Base-by-base conservation (phyloP, 306 rosid genomes). In the Acacia crassicarpa region DNA sequence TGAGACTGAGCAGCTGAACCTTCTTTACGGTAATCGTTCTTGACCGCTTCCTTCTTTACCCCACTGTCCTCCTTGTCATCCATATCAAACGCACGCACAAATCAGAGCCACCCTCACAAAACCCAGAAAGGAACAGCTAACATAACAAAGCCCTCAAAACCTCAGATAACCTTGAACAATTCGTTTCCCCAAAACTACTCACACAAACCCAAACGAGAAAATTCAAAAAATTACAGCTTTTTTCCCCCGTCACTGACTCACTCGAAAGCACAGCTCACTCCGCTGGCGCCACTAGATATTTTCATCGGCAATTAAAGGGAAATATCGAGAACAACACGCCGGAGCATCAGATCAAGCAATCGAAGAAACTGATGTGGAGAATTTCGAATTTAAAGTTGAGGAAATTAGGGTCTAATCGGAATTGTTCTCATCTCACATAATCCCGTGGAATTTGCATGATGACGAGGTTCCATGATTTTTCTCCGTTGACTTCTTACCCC, bases 271-370 rank as follows among this genome's bases (percentile, higher is more conserved):
- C 25, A 40, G 67, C 12, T 78, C 44, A 35, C 84, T 72, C 77
- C 66, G 46, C 82, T 38, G 80, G 76, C 74, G 58, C 56, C 77
- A 66, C 63, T 58, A 74, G 80, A 75, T 81, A 90, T 86, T 84
- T 65, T 79, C 86, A 67, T 74, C 83, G 80, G 79, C 80, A 90
- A 84, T 89, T 78, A 81, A 84, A 86, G 89, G 76, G 79, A 72
- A 89, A 84, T 90, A 94, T 91, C 93, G 90, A 88, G 91, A 83
- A 82, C 84, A 87, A 83, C 89, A 82, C 82, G 89, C 83, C 85
- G 75, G 85, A 78, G 90, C 78, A 93, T 93, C 92, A 93, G 98
- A 95, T 93, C 97, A 95, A 90, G 93, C 89, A 93, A 92, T 91
- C 92, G 90, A 89, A 89, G 94, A 92, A 91, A 85, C 86, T 84